phyloP scores from a whole-genome alignment of 352 stramenopile genomes.

The Globisporangium middletonii region DNA sequence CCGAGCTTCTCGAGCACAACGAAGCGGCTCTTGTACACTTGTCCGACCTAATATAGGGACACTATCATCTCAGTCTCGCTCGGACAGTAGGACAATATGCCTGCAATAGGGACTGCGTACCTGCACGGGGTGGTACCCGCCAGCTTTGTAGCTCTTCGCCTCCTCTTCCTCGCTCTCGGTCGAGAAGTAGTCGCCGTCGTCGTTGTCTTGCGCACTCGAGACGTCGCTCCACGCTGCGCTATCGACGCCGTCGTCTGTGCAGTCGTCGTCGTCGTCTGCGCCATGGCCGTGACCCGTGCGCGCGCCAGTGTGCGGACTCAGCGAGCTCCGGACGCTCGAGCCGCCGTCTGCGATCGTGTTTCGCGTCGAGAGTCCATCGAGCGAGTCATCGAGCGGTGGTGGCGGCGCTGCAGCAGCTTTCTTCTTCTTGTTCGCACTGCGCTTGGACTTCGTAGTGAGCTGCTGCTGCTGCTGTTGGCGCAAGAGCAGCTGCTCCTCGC shows the following conservation, averaged over 20 bases:
- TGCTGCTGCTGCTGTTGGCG: neutral
- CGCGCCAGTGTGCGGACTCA: slow-evolving; percentile 7
- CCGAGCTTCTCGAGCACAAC: slow-evolving; percentile 98
- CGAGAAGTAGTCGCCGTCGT: slow-evolving; percentile 86
- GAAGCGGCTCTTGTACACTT: slow-evolving; percentile 93
- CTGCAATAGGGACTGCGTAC: slow-evolving; percentile 15
- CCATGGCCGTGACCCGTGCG: slow-evolving; percentile 16
- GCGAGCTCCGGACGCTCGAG: slow-evolving; percentile 22
- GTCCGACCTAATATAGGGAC: slow-evolving; percentile 36
- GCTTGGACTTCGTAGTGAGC: neutral
- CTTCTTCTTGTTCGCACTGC: slow-evolving; percentile 7
- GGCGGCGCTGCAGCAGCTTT: neutral
- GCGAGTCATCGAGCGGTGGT: slow-evolving; percentile 3
- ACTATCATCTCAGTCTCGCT: neutral
- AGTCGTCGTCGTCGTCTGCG: slow-evolving; percentile 24
- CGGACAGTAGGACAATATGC: slow-evolving; percentile 15
- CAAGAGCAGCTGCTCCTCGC: slow-evolving; percentile 8
- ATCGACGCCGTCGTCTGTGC: slow-evolving; percentile 29
- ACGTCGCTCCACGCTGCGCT: slow-evolving; percentile 15
- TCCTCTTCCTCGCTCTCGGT: slow-evolving; percentile 90
- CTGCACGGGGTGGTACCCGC: slow-evolving; percentile 97
- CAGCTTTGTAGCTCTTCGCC: slow-evolving; percentile 92
- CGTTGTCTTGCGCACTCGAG: slow-evolving; percentile 21
- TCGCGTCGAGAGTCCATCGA: slow-evolving; percentile 17
- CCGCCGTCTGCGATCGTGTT: slow-evolving; percentile 28